These are phyloP conservation scores for Globisporangium heterothallicum DNA, from an alignment of 352 stramenopile genomes.

Conservation along the genomic window DNA sequence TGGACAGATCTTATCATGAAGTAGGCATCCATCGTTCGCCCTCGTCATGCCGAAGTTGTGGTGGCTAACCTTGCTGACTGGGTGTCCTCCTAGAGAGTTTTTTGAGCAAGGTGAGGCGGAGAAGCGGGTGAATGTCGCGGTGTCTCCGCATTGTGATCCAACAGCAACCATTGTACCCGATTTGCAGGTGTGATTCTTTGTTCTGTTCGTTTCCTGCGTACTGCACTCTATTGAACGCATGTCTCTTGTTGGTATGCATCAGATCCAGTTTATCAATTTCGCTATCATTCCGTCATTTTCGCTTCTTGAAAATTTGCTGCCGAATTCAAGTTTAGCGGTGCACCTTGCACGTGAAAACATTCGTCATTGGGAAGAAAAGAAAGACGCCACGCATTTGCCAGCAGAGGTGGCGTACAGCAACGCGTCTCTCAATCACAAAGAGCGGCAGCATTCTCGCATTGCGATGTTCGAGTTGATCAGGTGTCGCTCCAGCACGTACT, in stretches of 20 bases:
- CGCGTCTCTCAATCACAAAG: background rate
- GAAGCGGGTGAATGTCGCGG: constrained; percentile 11
- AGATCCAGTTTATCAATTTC: constrained; percentile 28
- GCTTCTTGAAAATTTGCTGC: constrained; percentile 15
- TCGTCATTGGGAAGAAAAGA: constrained; percentile 12
- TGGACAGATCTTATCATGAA: constrained; percentile 22
- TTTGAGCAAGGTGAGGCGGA: constrained; percentile 24
- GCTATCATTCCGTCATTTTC: constrained; percentile 21
- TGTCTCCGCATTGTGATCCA: constrained; percentile 19
- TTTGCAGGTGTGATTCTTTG: constrained; percentile 10
- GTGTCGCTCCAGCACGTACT: background rate
- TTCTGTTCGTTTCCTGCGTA: background rate
- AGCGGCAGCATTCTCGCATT: background rate
- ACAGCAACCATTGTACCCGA: constrained; percentile 16
- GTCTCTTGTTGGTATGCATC: background rate
- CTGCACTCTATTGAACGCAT: background rate
- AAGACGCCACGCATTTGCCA: too few relatives aligned
- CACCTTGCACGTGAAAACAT: constrained; percentile 12
- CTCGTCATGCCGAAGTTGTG: background rate
- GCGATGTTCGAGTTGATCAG: background rate
- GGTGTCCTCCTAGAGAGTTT: constrained; percentile 16
- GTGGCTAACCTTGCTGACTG: background rate
- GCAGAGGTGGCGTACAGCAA: too few relatives aligned
- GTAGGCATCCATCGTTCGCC: constrained; percentile 5
- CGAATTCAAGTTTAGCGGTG: constrained; percentile 8